phyloP scores from a whole-genome alignment of 495 filamentous ascomycete species.

The Choiromyces venosus region DNA sequence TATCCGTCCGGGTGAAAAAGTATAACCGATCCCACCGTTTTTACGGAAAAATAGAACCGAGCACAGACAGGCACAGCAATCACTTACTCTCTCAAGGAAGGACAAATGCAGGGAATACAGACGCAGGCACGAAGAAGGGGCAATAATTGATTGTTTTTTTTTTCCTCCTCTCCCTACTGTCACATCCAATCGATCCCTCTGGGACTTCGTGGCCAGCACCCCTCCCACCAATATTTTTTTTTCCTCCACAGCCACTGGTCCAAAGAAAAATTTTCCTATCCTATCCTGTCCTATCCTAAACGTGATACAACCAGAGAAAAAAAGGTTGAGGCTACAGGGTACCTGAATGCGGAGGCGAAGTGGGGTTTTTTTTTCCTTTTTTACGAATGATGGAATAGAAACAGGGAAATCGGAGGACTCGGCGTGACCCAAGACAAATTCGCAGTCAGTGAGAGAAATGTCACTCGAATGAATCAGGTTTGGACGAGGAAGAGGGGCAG shows the following conservation, averaged over 20 bases:
- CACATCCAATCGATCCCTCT: constrained; percentile 23
- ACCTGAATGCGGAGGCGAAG: constrained; percentile 6
- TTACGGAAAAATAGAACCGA: constrained; percentile 21
- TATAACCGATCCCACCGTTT: constrained; percentile 11
- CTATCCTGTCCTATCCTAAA: neutral
- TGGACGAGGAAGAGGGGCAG: constrained; percentile 10
- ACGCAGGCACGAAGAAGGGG: constrained; percentile 27
- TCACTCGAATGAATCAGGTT: constrained; percentile 1
- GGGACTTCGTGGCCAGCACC: constrained; percentile 3
- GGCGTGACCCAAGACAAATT: constrained; percentile 1
- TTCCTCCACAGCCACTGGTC: constrained; percentile 3
- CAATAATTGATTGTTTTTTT: constrained; percentile 13
- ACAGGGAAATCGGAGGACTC: neutral
- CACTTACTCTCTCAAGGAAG: constrained; percentile 10
- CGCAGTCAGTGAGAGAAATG: constrained; percentile 11
- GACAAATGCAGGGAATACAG: constrained; percentile 22
- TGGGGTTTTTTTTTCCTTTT: neutral
- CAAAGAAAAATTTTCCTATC: constrained; percentile 4
- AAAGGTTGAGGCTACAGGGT: constrained; percentile 5
- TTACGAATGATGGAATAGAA: neutral
- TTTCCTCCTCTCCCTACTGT: neutral
- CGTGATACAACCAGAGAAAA: neutral
- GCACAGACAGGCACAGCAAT: constrained; percentile 22
- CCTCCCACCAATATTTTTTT: neutral
- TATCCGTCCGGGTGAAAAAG: constrained; percentile 23